Evolutionary conservation across 2,329 filamentous ascomycete species (phyloP).

Genomic region (Salinomyces thailandicus): DNA sequence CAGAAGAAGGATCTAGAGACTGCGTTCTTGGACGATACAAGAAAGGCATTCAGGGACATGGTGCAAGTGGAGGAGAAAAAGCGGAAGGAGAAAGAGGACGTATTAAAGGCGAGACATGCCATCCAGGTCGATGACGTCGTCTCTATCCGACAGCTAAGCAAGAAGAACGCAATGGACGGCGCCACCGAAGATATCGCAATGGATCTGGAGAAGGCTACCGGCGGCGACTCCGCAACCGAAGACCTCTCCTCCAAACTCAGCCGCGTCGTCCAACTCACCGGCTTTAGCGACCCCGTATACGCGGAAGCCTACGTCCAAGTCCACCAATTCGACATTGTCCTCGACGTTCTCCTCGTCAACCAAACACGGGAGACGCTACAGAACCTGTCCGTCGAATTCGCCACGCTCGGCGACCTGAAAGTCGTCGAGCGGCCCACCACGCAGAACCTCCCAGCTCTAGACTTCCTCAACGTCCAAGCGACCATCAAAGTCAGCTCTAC

Average conservation of each 20-base stretch:
- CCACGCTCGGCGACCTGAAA: slow-evolving; percentile 94
- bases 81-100: slow-evolving; percentile 84
- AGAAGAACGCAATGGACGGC: slow-evolving; percentile 76
- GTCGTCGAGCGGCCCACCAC: slow-evolving; percentile 94
- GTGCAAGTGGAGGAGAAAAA: slow-evolving; percentile 97
- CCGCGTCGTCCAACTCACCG: slow-evolving; percentile 91
- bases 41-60: slow-evolving; percentile 93
- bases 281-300: slow-evolving; percentile 96
- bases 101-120: slow-evolving; percentile 84
- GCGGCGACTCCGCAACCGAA: slow-evolving; percentile 73
- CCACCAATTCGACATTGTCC: slow-evolving; percentile 95
- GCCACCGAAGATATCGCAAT: slow-evolving; percentile 68
- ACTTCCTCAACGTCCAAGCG: slow-evolving; percentile 96
- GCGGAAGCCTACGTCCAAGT: slow-evolving; percentile 99
- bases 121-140: slow-evolving; percentile 95
- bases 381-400: slow-evolving; percentile 95
- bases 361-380: slow-evolving; percentile 94
- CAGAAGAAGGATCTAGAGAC: slow-evolving; percentile 83
- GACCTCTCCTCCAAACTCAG: slow-evolving; percentile 89
- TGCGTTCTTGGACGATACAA: slow-evolving; percentile 88
- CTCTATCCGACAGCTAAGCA: slow-evolving; percentile 80
- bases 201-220: slow-evolving; percentile 88
- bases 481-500: slow-evolving; percentile 98
- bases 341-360: slow-evolving; percentile 93
- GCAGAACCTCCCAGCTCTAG: slow-evolving; percentile 87